Evolutionary conservation across 1,284 basidiomycete species (phyloP).

Genomic region (Puccinia triticina): DNA sequence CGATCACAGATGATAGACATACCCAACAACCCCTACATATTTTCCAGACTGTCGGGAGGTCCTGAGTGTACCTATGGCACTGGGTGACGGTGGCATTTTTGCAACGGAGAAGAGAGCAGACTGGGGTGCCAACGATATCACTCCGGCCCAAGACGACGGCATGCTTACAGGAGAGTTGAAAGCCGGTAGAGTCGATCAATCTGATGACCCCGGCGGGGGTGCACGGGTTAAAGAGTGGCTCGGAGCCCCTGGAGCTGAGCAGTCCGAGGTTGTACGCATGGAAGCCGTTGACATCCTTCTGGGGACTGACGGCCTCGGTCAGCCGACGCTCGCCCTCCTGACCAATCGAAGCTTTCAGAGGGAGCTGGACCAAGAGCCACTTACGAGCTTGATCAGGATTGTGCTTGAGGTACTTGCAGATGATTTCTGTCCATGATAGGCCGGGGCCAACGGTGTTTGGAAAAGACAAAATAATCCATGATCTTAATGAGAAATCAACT

Average conservation of each 20-base stretch:
- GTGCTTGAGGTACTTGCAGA: no score
- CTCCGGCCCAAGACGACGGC: conserved; percentile 94
- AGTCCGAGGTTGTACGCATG: conserved; percentile 99
- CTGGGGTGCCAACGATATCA: conserved; percentile 97
- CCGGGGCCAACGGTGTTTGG: no score
- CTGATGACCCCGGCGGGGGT: conserved; percentile 91
- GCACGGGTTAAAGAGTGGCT: conserved; percentile 90
- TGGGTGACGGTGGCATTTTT: conserved; percentile 96
- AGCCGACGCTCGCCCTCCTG: conserved; percentile 84
- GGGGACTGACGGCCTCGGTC: conserved; percentile 88
- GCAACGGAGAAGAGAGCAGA: conserved; percentile 84
- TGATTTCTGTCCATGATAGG: no score
- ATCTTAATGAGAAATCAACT: no score
- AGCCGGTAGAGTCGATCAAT: conserved; percentile 70
- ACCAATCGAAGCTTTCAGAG: conserved; percentile 81
- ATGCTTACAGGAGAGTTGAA: conserved; percentile 64
- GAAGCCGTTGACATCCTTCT: conserved; percentile 98
- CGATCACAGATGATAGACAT: conserved; percentile 52
- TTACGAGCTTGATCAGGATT: no score
- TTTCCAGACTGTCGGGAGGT: conserved; percentile 82
- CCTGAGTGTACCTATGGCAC: conserved; percentile 86
- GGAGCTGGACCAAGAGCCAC: conserved; percentile 98
- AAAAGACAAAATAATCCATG: no score
- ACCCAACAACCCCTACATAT: conserved; percentile 94
- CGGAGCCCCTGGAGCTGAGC: conserved; percentile 84